phyloP scores from a whole-genome alignment of 2,329 filamentous ascomycete genomes.

The Podosphaera xanthii region DNA sequence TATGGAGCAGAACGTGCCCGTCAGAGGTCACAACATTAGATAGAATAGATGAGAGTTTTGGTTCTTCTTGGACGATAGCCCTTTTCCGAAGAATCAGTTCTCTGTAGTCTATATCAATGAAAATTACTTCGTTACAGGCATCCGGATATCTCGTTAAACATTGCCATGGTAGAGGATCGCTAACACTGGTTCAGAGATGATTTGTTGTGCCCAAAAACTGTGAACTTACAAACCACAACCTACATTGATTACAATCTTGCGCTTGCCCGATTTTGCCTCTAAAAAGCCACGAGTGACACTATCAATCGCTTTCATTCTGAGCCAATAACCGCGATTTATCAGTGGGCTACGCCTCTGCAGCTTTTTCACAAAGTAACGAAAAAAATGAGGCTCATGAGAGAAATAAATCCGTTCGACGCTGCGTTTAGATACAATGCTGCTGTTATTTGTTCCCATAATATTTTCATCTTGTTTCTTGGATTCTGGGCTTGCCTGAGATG shows the following conservation, averaged over 20 bases:
- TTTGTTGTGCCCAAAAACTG: not conserved
- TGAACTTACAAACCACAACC: constrained; percentile 68
- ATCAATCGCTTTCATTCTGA: constrained; percentile 67
- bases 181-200: constrained; percentile 18
- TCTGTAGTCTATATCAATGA: constrained; percentile 72
- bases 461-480: constrained; percentile 21
- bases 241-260: constrained; percentile 59
- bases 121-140: constrained; percentile 34
- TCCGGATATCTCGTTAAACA: constrained; percentile 44
- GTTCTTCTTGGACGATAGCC: constrained; percentile 38
- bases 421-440: constrained; percentile 77
- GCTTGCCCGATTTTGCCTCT: constrained; percentile 26
- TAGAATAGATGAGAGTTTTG: constrained; percentile 31
- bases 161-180: constrained; percentile 73
- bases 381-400: constrained; percentile 55
- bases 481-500: not conserved
- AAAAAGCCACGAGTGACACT: constrained; percentile 53
- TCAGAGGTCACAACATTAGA: constrained; percentile 21
- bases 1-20: constrained; percentile 33
- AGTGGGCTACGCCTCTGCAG: constrained; percentile 64
- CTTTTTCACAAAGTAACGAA: constrained; percentile 70
- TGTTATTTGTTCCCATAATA: constrained; percentile 51
- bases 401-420: constrained; percentile 83
- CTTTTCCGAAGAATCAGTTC: constrained; percentile 57
- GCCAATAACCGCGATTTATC: constrained; percentile 56